These are phyloP conservation scores for Tephrocybe sp. DNA, from an alignment of 768 basidiomycete species.

Conservation along the genomic window DNA sequence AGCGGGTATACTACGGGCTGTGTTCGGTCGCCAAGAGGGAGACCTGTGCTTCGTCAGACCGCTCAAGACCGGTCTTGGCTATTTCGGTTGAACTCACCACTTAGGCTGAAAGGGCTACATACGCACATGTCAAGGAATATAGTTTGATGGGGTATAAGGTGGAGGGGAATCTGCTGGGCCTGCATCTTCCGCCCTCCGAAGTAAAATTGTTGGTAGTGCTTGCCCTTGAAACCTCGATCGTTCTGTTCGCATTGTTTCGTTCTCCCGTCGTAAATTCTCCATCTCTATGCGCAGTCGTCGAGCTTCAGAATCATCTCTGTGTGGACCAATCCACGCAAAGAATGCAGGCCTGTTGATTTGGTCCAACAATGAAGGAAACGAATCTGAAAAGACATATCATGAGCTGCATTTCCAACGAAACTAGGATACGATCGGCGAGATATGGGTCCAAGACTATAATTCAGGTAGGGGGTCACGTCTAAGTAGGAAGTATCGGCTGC, in stretches of 20 bases:
- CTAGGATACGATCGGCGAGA: too few relatives aligned
- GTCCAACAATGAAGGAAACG: neutral
- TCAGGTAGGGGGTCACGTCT: too few relatives aligned
- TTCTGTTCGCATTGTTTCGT: neutral
- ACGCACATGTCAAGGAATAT: slow-evolving; percentile 5
- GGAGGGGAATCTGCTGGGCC: slow-evolving; percentile 9
- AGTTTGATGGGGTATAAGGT: neutral
- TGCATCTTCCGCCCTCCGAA: neutral
- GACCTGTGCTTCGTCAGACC: too few relatives aligned
- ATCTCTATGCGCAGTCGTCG: neutral
- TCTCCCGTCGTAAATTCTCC: neutral
- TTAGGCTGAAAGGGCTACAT: slow-evolving; percentile 18
- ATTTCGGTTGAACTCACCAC: neutral
- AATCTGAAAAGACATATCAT: too few relatives aligned
- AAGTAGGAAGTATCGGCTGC: too few relatives aligned
- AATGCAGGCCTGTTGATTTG: neutral
- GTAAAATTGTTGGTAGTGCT: neutral
- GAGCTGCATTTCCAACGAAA: too few relatives aligned
- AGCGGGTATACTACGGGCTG: too few relatives aligned
- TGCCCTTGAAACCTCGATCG: neutral
- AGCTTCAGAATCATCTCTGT: neutral
- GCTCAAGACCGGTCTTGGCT: neutral
- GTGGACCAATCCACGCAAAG: neutral
- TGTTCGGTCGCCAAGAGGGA: too few relatives aligned
- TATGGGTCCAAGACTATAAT: too few relatives aligned